These are phyloP conservation scores for Kingdonia uniflora DNA, from an alignment of 164 flowering plant genomes.

Conservation along the genomic window DNA sequence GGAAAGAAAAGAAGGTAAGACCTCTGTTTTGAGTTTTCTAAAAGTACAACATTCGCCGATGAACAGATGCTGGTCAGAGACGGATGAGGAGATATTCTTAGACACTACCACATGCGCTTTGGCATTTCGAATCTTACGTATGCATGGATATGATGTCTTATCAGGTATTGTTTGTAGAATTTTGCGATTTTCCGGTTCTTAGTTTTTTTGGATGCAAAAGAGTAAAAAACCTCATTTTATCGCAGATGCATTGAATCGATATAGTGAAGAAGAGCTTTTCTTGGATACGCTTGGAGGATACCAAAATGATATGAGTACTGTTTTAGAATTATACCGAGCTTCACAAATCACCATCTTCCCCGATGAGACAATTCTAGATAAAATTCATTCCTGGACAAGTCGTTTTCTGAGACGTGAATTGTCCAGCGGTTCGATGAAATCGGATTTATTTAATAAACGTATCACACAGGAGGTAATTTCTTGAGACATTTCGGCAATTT, in stretches of 20 bases:
- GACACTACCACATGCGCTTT: constrained; percentile 47
- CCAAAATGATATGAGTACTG: constrained; percentile 6
- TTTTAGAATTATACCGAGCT: constrained; percentile 41
- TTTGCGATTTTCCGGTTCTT: not conserved
- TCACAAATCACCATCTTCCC: constrained; percentile 44
- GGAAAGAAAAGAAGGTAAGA: too few species aligned
- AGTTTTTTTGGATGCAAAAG: not conserved
- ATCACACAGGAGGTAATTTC: not conserved
- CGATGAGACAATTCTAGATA: constrained; percentile 18
- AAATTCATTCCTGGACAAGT: constrained; percentile 19
- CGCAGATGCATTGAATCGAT: constrained; percentile 39
- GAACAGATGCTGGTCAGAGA: constrained; percentile 45
- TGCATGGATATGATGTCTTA: constrained; percentile 46
- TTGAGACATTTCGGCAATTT: not conserved
- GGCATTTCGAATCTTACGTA: constrained; percentile 67
- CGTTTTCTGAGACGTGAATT: constrained; percentile 15
- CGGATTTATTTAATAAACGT: not conserved
- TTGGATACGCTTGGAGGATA: constrained; percentile 11
- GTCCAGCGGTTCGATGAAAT: constrained; percentile 2
- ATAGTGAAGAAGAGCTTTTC: constrained; percentile 16
- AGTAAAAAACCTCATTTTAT: constrained; percentile 11
- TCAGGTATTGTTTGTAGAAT: not conserved
- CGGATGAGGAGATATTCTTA: constrained; percentile 56
- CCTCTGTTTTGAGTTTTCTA: not conserved
- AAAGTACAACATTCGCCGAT: not conserved